Base-by-base conservation (phyloP, 2,329 filamentous ascomycete species). In the Lecanicillium sp. region DNA sequence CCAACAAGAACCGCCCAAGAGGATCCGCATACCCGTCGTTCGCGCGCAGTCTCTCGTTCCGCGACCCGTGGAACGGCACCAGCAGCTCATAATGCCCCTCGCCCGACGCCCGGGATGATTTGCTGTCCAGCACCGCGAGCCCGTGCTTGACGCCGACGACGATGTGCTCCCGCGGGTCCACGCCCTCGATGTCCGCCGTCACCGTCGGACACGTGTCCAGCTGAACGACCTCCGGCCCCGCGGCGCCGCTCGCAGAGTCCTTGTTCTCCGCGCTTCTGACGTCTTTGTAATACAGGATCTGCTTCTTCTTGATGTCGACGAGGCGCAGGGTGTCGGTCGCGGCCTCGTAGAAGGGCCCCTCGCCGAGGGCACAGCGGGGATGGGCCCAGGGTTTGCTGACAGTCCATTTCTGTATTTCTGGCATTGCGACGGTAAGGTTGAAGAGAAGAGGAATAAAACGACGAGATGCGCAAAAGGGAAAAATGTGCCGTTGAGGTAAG, bases 11-110 rank as follows among this genome's bases (percentile, higher is more conserved):
- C 27, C 88, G 74, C 26, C 90, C 90, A 53, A 83, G 76, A 21
- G 81, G 83, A 61, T 95, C 90, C 44, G 87, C 81, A 5, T 82
- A 85, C 39, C 90, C 90, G 61, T 95, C 90, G 61, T 95, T 95
- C 65, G 85, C 76, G 49, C 81, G 70, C 62, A 87, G 72, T 19
- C 81, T 68, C 62, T 76, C 68, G 54, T 72, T 77, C 27, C 58
- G 54, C 26, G 59, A 55, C 33, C 69, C 65, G 53, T 63, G 58
- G 58, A 79, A 80, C 51, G 65, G 70, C 52, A 67, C 63, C 49
- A 83, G 55, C 53, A 83, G 73, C 56, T 79, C 71, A 57, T 78
- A 78, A 43, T 62, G 55, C 42, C 74, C 79, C 29, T 20, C 8
- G 14, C 29, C 21, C 24, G 24, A 14, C 24, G n/a, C n/a, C n/a